Base-by-base conservation (phyloP, 331 rosid genomes). In the Dryas integrifolia region DNA sequence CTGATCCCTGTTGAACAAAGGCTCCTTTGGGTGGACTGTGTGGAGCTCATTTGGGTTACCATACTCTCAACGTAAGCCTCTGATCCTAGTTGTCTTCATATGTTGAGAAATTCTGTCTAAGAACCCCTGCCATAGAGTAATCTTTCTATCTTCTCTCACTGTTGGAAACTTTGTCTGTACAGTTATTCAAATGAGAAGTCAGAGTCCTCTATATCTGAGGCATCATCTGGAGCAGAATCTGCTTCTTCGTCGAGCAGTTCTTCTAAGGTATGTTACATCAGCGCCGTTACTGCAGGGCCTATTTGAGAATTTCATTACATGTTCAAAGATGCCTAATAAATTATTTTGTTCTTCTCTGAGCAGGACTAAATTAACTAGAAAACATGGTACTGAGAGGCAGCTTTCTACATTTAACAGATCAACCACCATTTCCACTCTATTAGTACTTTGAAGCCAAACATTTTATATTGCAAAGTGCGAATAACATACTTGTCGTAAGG, bases 1-100 rank as follows among this genome's bases (percentile, higher is more conserved):
- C 82, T 91, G 61, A 63, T 95, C 75, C 97, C 97, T 39, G 84
- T 95, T 59, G 99, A 92, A 61, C 99, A 91, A 86, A 85, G 99
- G 86, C 96, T 95, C 83, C 97, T 91, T 62, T 95, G 96, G 99
- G 99, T 91, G 81, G 99, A 95, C 76, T 86, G 97, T 18, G 82
- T 95, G 9, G 97, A 95, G 90, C 96, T 95, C 69, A 83, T 95
- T 55, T 95, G 98, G 98, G 97, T 95, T 75, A 95, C 98, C 50
- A 88, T 95, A 73, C 97, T 95, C 45, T 91, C 98, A 46, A 91
- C 97, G 98, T 94, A 83, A 66, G 97, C 81, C 64, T 79, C 87
- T 45, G 15, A 5, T 55, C 46, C 38, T 24, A 11, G 40, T 50
- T 60, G 24, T 56, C 75, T 58, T 64, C 18, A 72, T 58, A 18